These are phyloP conservation scores for Kurtzmaniella cleridarum DNA, from an alignment of 805 yeast genomes.

Conservation along the genomic window DNA sequence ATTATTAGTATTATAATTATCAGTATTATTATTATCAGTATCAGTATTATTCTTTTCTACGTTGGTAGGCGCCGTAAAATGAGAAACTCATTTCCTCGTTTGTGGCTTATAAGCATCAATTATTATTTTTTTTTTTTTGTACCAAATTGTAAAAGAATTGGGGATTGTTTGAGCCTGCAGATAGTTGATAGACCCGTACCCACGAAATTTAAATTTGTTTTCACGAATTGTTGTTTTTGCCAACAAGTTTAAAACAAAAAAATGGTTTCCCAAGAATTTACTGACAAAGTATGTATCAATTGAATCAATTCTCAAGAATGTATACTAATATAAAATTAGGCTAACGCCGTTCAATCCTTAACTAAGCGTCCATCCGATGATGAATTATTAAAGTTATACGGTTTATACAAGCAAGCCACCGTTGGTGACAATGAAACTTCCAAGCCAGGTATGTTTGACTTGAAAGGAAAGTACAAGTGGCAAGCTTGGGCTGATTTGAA, in stretches of 20 bases:
- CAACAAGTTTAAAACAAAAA: conserved; percentile 1
- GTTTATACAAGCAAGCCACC: conserved; percentile 94
- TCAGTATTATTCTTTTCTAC: no score
- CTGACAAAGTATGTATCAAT: conserved; percentile 22
- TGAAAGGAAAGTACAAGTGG: conserved; percentile 97
- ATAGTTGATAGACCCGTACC: neutral
- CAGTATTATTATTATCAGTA: no score
- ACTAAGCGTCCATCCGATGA: conserved; percentile 78
- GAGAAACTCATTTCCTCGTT: no score
- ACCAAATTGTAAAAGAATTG: neutral
- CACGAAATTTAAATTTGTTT: no score
- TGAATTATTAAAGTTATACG: conserved; percentile 83
- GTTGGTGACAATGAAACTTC: conserved; percentile 86
- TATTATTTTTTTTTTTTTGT: no score
- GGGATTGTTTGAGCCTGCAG: neutral
- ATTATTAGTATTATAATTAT: no score
- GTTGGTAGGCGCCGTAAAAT: no score
- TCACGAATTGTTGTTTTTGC: no score
- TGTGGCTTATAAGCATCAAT: no score
- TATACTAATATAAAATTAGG: conserved; percentile 39
- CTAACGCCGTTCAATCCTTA: conserved; percentile 72
- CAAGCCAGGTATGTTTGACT: conserved; percentile 88
- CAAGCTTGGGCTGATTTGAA: conserved; percentile 88
- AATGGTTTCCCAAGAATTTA: conserved; percentile 30
- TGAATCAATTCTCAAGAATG: neutral